Percentiles rank a stretch among this genome's conserved stretches.
Evolutionary conservation across 2,329 filamentous ascomycete genomes (phyloP).

Genomic region (Sclerotinia spermophila): DNA sequence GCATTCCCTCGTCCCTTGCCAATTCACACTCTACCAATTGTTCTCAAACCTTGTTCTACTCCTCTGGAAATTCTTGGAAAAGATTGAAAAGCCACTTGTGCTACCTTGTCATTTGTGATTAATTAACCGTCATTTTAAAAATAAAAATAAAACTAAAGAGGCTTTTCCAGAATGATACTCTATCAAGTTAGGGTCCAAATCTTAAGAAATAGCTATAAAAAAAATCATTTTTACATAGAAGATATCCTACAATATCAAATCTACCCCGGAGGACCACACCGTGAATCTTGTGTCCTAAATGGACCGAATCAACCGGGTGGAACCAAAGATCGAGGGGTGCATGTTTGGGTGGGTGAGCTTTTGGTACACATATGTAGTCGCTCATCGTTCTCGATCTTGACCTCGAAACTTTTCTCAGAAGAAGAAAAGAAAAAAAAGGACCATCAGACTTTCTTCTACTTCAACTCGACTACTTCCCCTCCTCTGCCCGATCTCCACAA

Average conservation of each 20-base stretch:
- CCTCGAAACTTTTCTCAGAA: neutral
- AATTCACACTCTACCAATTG: neutral
- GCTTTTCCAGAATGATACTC: constrained; percentile 9
- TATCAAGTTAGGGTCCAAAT: constrained; percentile 6
- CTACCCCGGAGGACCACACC: constrained; percentile 23
- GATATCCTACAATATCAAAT: constrained; percentile 12
- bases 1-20: constrained; percentile 9
- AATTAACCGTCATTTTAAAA: constrained; percentile 14
- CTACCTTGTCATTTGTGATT: constrained; percentile 1
- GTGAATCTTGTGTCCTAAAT: constrained; percentile 17
- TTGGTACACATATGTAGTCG: constrained; percentile 32
- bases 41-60: neutral
- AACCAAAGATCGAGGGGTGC: constrained; percentile 31
- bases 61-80: neutral
- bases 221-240: neutral
- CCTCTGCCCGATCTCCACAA: neutral
- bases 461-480: constrained; percentile 14
- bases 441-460: constrained; percentile 18
- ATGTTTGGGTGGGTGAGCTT: constrained; percentile 13
- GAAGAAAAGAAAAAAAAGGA: neutral
- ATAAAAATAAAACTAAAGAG: neutral
- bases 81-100: neutral
- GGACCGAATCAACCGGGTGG: constrained; percentile 30
- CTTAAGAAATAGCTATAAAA: constrained; percentile 3
- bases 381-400: constrained; percentile 20